phyloP scores from a whole-genome alignment of 208 protist species.

The Wallacemonas rigidus region DNA sequence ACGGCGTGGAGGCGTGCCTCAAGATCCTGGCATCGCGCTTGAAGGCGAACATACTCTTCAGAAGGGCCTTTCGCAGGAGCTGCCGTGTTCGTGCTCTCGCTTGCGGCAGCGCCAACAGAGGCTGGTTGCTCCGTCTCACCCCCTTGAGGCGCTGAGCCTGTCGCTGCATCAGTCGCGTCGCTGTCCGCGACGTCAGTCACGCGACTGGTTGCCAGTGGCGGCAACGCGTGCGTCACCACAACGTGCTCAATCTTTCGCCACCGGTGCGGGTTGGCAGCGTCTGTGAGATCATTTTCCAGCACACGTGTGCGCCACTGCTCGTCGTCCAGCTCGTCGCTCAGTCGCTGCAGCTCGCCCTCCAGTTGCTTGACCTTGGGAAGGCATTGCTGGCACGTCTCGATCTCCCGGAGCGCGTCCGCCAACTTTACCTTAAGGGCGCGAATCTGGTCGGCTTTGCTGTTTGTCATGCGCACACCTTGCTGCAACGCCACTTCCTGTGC shows the following conservation, averaged over 20 bases:
- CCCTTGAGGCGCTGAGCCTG: too few species aligned
- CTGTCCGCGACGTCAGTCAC: not conserved
- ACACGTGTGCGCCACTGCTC: slow-evolving; percentile 82
- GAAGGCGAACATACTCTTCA: slow-evolving; percentile 83
- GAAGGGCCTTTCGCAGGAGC: slow-evolving; percentile 45
- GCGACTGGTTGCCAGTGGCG: not conserved
- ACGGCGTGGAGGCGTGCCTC: slow-evolving; percentile 90
- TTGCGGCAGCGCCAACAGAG: not conserved
- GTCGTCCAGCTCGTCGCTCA: slow-evolving; percentile 85
- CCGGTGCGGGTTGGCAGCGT: slow-evolving; percentile 82
- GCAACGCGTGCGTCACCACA: not conserved
- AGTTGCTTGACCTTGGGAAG: slow-evolving; percentile 88
- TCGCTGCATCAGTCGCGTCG: not conserved
- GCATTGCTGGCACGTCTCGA: slow-evolving; percentile 70
- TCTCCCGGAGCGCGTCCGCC: slow-evolving; percentile 77
- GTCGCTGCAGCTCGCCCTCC: slow-evolving; percentile 70
- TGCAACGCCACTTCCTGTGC: slow-evolving; percentile 90
- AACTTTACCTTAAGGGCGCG: slow-evolving; percentile 70
- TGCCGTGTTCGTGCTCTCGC: not conserved
- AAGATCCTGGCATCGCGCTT: slow-evolving; percentile 88
- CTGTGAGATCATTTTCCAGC: slow-evolving; percentile 82
- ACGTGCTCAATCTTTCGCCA: slow-evolving; percentile 63
- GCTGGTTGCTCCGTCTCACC: too few species aligned
- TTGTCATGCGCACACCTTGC: slow-evolving; percentile 85
- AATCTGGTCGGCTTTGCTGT: slow-evolving; percentile 76